Percentiles rank a stretch among this genome's conserved stretches.
Evolutionary conservation across 1,284 basidiomycete species (phyloP).

Genomic region (Boletus semigastroideus): DNA sequence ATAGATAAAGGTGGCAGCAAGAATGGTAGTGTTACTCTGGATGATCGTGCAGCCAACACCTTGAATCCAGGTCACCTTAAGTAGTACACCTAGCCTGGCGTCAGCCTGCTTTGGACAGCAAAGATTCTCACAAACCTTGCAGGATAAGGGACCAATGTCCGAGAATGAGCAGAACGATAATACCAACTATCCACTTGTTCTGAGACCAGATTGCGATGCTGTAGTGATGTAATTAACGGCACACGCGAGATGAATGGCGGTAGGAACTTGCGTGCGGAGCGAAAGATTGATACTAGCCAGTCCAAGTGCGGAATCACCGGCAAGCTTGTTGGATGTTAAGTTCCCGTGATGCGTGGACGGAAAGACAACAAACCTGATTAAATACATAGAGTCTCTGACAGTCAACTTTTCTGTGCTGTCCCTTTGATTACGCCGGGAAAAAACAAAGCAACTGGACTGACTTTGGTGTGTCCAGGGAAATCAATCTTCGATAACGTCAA

Average conservation of each 20-base stretch:
- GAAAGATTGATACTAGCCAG: conserved; percentile 37
- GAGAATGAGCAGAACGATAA: conserved; percentile 33
- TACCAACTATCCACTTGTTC: conserved; percentile 30
- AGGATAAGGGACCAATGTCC: conserved; percentile 37
- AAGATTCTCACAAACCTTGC: conserved; percentile 19
- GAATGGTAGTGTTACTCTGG: conserved; percentile 39
- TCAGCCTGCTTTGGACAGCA: background rate
- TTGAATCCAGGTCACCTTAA: conserved; percentile 38
- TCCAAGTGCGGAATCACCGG: conserved; percentile 33
- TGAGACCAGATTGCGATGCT: conserved; percentile 38
- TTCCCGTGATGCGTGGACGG: background rate
- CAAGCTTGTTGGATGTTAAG: conserved; percentile 26
- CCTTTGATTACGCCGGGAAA: background rate
- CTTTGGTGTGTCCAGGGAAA: conserved; percentile 31
- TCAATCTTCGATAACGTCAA: conserved; percentile 22
- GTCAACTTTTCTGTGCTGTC: conserved; percentile 20
- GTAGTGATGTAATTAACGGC: conserved; percentile 1
- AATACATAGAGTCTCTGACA: conserved; percentile 33
- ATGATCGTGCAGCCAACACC: conserved; percentile 38
- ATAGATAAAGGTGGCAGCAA: conserved; percentile 46
- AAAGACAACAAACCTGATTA: conserved; percentile 29
- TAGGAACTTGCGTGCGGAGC: conserved; percentile 30
- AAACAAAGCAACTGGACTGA: conserved; percentile 10
- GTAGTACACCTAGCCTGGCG: conserved; percentile 35
- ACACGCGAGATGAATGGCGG: background rate